Evolutionary conservation across 169 alveolate genomes (phyloP), one percentile per base, ranked within the genome.

Genomic region (Toxoplasma gondii): DNA sequence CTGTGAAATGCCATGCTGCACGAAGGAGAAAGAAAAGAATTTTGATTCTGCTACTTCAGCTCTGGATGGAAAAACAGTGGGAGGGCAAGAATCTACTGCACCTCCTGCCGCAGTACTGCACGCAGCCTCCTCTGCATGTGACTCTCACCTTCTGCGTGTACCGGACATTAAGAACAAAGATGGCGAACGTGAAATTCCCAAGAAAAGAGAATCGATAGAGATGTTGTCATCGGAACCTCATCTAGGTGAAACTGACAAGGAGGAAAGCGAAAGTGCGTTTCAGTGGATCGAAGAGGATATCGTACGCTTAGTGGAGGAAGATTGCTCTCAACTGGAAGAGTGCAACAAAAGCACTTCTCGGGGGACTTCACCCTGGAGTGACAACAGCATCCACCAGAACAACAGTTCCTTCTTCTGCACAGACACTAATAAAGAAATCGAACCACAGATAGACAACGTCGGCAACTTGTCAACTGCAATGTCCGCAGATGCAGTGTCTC

Each of bases 241-340:
- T 49, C 12, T 5, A 49, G 58, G 0, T 17, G 58, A 49, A 49
- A 44, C 39, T 24, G 67, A 19, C 17, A 41, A 9, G 17, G 36
- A 12, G 41, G 90, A 44, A 43, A 10, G 9, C 41, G 69, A 82
- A 5, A 38, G 22, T 29, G 39, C 4, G 36, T 82, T 82, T 41
- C 58, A 82, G 10, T 82, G 90, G 90, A n/a, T 82, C 17, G 90
- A 82, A 49, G 69, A 29, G 24, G 90, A 82, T 45, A 45, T 82
- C 54, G 24, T 24, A 29, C 34, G 67, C n/a, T 49, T 82, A 67
- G 10, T 82, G 5, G 90, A 82, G 7, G 90, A n/a, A 10, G 45
- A 36, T 0, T 74, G 84, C 44, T 36, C 49, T 38, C 41, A 19
- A 7, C 34, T 24, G 49, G 41, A 7, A 36, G 84, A 10, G 22